A percentile compares a stretch with the other conserved stretches of the same genome.
phyloP scores from a whole-genome alignment of 1,139 yeast species.

The Tardiomyces blankii region DNA sequence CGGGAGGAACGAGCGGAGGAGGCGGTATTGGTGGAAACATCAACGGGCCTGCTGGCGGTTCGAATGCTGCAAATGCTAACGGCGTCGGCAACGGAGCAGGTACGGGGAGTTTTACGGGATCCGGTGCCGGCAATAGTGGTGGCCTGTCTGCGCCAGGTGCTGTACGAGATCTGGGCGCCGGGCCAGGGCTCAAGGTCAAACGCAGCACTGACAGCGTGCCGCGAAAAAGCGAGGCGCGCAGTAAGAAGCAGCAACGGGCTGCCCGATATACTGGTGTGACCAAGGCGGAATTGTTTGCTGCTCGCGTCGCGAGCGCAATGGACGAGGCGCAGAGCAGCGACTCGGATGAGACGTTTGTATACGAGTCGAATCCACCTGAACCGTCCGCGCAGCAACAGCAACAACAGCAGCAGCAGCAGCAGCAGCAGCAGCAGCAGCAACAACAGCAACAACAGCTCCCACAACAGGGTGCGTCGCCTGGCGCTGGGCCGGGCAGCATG shows the following conservation, averaged over 20 bases:
- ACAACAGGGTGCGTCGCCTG: no score
- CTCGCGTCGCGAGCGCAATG: constrained; percentile 86
- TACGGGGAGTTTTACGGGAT: no score
- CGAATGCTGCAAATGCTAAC: constrained; percentile 13
- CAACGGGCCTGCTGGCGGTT: constrained; percentile 3
- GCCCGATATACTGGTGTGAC: constrained; percentile 27
- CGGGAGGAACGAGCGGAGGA: neutral
- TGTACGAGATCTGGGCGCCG: constrained; percentile 3
- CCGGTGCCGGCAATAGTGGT: constrained; percentile 1
- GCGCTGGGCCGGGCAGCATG: no score
- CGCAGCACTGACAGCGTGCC: constrained; percentile 24
- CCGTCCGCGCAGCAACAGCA: neutral
- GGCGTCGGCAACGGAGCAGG: no score
- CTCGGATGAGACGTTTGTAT: constrained; percentile 88
- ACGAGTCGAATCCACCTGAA: constrained; percentile 45
- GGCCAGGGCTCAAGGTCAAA: constrained; percentile 15
- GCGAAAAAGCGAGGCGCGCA: constrained; percentile 6
- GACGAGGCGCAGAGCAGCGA: constrained; percentile 82
- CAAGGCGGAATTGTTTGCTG: constrained; percentile 88
- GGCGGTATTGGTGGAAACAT: neutral
- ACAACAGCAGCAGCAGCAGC: neutral
- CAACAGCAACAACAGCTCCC: no score
- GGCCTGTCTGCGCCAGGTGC: neutral
- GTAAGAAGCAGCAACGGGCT: constrained; percentile 13
- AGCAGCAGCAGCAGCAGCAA: neutral